Evolutionary conservation across 83 land plant genomes (phyloP).

Genomic region (Thuja plicata): DNA sequence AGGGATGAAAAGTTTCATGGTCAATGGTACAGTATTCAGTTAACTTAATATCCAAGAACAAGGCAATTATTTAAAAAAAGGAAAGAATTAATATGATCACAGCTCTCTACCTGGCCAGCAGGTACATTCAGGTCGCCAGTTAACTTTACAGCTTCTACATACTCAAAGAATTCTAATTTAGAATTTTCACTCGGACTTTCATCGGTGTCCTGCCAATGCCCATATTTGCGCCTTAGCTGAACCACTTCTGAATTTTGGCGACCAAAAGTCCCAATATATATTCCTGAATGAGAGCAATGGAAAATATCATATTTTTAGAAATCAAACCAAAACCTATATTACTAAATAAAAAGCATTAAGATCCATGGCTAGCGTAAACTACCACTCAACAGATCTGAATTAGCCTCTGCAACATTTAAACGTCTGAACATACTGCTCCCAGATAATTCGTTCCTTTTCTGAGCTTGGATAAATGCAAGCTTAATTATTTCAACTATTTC

Average conservation of each 20-base stretch:
- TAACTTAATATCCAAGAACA: neutral
- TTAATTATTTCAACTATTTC: conserved; percentile 66
- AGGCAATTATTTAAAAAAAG: neutral
- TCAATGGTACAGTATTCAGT: neutral
- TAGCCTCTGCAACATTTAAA: conserved; percentile 45
- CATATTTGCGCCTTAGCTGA: conserved; percentile 84
- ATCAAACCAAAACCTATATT: neutral
- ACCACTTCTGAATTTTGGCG: conserved; percentile 88
- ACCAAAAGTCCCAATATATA: conserved; percentile 95
- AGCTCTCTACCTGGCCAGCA: conserved; percentile 82
- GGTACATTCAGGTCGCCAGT: conserved; percentile 98
- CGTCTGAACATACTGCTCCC: conserved; percentile 68
- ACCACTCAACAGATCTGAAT: conserved; percentile 88
- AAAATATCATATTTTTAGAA: neutral
- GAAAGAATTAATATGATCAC: neutral
- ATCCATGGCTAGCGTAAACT: conserved; percentile 16
- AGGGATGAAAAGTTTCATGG: neutral
- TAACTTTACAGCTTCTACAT: conserved; percentile 96
- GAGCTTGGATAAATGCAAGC: conserved; percentile 84
- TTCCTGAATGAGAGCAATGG: conserved; percentile 39
- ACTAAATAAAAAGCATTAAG: neutral
- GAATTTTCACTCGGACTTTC: conserved; percentile 28
- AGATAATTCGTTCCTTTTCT: conserved; percentile 60
- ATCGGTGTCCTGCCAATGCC: conserved; percentile 67
- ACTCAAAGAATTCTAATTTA: conserved; percentile 89